Evolutionary conservation across 2,329 filamentous ascomycete genomes (phyloP).

Genomic region (Colletotrichum sansevieriae): DNA sequence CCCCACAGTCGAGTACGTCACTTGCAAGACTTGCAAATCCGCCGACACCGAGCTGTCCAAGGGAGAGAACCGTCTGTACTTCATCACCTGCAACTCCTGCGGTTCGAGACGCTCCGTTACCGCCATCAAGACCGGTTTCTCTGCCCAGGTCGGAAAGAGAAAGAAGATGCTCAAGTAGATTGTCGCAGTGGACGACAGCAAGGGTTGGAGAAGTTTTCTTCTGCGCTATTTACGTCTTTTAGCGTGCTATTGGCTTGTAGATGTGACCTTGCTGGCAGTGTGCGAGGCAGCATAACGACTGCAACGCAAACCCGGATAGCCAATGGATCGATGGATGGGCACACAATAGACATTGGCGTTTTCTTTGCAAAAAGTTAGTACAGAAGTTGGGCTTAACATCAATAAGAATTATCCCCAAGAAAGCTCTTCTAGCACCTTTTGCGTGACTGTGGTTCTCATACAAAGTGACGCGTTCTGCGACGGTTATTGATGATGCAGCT

Average conservation of each 20-base stretch:
- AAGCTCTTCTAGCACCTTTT: neutral
- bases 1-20: conserved; percentile 87
- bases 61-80: conserved; percentile 98
- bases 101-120: conserved; percentile 88
- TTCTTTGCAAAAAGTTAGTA: conserved; percentile 30
- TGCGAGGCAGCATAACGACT: conserved; percentile 30
- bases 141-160: conserved; percentile 98
- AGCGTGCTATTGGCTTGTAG: conserved; percentile 40
- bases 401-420: conserved; percentile 7
- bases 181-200: conserved; percentile 14
- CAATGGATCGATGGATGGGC: conserved; percentile 36
- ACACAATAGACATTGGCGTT: conserved; percentile 39
- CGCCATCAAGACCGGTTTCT: conserved; percentile 99
- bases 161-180: conserved; percentile 83
- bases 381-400: conserved; percentile 23
- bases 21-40: conserved; percentile 97
- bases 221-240: conserved; percentile 40
- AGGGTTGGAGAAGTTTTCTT: conserved; percentile 32
- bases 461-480: conserved; percentile 9
- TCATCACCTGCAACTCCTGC: conserved; percentile 79
- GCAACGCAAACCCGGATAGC: conserved; percentile 21
- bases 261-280: conserved; percentile 38
- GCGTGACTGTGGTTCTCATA: neutral
- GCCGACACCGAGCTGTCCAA: conserved; percentile 97
- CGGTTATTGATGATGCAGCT: neutral